Evolutionary conservation across 148 eudicot genomes (phyloP), one percentile per base, ranked within the genome.

Genomic region (Tetragonia tetragonoides): DNA sequence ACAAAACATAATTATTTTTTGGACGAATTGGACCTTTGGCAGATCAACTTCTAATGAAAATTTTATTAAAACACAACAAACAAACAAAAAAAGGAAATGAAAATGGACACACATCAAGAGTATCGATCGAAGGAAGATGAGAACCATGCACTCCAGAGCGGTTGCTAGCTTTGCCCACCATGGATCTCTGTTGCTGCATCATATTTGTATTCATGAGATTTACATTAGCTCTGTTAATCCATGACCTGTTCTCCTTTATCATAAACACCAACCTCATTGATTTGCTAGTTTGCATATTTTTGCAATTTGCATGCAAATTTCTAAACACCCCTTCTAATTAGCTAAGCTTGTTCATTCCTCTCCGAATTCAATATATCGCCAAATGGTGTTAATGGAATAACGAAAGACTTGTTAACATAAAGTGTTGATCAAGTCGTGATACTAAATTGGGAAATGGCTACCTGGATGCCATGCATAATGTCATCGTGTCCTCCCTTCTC

Each of bases 81-180:
- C 7, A 57, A 0, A 0, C n/a, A 57, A 15, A 6, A 0, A 12
- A 11, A 1, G 56, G 6, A 15, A 3, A 10, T 8, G 4, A 3
- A 9, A n/a, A 59, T 68, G 1, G n/a, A 81, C 80, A 34, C 72
- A 8, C 47, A 59, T 77, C 73, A 57, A 77, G 69, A n/a, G 41
- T 20, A 23, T 72, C 28, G 28, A 74, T 46, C 21, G 41, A 1
- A 73, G 84, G 84, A 1, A 73, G 84, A 72, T 81, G 84, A 59
- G 84, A 54, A 39, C 81, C 84, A 59, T 81, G 84, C 1, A 81
- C 84, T 14, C 84, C 81, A 4, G 84, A 72, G 34, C 84, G 80
- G 44, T 81, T 72, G 61, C 23, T 57, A 39, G 80, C 84, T 81
- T 39, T 81, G 2, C 80, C 84, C 59, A 81, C 74, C 84, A 81